Conservation (phyloP, 2,329 filamentous ascomycete genomes). For the Hypoxylon sp. region DNA sequence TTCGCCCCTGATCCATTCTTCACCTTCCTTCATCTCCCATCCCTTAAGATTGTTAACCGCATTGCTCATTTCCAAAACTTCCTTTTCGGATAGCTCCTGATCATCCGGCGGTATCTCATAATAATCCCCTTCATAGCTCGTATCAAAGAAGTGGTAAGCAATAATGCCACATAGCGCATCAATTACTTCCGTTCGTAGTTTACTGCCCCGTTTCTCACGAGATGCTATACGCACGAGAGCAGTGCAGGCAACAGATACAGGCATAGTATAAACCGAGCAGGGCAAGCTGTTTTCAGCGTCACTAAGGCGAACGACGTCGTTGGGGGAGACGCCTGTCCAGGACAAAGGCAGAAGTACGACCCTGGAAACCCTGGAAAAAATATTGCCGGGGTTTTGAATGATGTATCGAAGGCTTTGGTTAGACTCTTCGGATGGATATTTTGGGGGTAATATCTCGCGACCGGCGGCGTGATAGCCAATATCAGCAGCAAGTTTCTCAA, state of each 20-base stretch:
- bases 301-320: slow-evolving; percentile 9
- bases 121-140: slow-evolving; percentile 17
- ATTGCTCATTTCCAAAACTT: slow-evolving; percentile 12
- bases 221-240: slow-evolving; percentile 19
- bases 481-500: slow-evolving; percentile 11
- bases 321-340: slow-evolving; percentile 11
- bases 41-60: slow-evolving; percentile 2
- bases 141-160: slow-evolving; percentile 17
- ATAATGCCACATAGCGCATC: not conserved
- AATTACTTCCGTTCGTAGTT: not conserved
- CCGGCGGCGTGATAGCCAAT: slow-evolving; percentile 15
- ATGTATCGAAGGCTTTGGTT: slow-evolving; percentile 17
- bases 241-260: slow-evolving; percentile 20
- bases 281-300: slow-evolving; percentile 11
- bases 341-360: slow-evolving; percentile 23
- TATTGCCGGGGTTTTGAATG: not conserved
- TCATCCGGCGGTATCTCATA: slow-evolving; percentile 14
- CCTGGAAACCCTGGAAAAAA: not conserved
- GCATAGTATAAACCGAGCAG: slow-evolving; percentile 19
- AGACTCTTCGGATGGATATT: slow-evolving; percentile 15
- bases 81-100: slow-evolving; percentile 17
- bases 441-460: slow-evolving; percentile 13
- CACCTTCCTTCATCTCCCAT: slow-evolving; percentile 21
- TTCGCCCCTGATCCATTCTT: slow-evolving; percentile 20
- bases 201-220: slow-evolving; percentile 1